Conservation (phyloP, 2,329 filamentous ascomycete species). For the Didymella keratinophila region DNA sequence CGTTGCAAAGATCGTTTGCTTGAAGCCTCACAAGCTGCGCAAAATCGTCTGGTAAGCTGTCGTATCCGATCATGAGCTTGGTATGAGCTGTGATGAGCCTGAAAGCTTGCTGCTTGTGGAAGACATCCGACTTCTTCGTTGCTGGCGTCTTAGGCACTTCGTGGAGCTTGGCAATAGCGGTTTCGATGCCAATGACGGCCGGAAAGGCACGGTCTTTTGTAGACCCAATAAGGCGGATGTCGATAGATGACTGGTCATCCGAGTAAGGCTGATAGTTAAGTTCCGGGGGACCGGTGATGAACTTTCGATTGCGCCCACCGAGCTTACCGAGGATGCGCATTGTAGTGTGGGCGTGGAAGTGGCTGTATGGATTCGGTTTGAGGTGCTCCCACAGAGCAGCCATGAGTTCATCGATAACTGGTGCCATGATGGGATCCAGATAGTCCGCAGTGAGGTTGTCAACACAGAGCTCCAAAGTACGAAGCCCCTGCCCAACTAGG, state of each 20-base stretch:
- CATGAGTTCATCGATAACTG: constrained; percentile 98
- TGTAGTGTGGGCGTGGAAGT: constrained; percentile 97
- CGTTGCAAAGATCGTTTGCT: constrained; percentile 80
- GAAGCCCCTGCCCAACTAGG: constrained; percentile 89
- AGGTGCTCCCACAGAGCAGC: constrained; percentile 96
- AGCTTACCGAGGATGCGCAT: constrained; percentile 97
- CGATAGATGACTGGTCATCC: constrained; percentile 87
- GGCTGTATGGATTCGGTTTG: constrained; percentile 90
- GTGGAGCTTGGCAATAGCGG: constrained; percentile 86
- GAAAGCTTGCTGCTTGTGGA: constrained; percentile 93
- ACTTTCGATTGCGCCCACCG: constrained; percentile 93
- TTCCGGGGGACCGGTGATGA: constrained; percentile 87
- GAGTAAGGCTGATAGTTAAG: constrained; percentile 84
- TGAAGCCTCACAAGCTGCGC: constrained; percentile 84
- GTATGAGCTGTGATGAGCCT: constrained; percentile 86
- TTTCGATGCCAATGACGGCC: constrained; percentile 82
- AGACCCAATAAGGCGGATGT: constrained; percentile 87
- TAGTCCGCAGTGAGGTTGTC: constrained; percentile 99
- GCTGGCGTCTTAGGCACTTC: constrained; percentile 73
- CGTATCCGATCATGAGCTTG: constrained; percentile 87
- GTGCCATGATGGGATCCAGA: constrained; percentile 97
- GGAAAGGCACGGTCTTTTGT: constrained; percentile 90
- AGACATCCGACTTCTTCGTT: constrained; percentile 74
- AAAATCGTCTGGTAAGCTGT: constrained; percentile 88
- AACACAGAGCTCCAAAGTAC: constrained; percentile 94